Evolutionary conservation across 2,329 filamentous ascomycete genomes (phyloP).

Genomic region (Aureobasidium sp.): DNA sequence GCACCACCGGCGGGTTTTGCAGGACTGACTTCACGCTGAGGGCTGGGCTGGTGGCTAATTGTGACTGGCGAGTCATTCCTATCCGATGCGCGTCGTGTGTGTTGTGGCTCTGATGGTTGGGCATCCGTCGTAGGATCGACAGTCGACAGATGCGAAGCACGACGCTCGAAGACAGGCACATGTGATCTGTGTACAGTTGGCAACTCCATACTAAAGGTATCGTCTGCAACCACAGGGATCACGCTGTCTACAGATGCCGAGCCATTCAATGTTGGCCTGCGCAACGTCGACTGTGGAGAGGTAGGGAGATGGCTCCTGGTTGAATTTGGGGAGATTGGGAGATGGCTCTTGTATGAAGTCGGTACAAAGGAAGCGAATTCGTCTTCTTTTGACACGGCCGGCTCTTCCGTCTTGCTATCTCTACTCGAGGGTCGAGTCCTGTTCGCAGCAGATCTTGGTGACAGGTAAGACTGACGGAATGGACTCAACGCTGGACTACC

Average conservation of each 20-base stretch:
- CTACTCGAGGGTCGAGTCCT: slow-evolving; percentile 25
- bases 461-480: slow-evolving; percentile 5
- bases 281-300: slow-evolving; percentile 12
- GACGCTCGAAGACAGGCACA: slow-evolving; percentile 17
- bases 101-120: neutral
- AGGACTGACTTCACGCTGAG: slow-evolving; percentile 17
- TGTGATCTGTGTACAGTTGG: slow-evolving; percentile 28
- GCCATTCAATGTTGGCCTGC: slow-evolving; percentile 30
- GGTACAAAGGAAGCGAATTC: slow-evolving; percentile 41
- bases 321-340: slow-evolving; percentile 15
- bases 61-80: slow-evolving; percentile 9
- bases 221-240: slow-evolving; percentile 28
- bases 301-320: slow-evolving; percentile 25
- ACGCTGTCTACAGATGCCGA: slow-evolving; percentile 32
- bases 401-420: slow-evolving; percentile 19
- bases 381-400: slow-evolving; percentile 28
- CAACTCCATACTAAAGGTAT: slow-evolving; percentile 45
- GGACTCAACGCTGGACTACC: slow-evolving; percentile 14
- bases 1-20: slow-evolving; percentile 18
- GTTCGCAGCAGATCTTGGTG: slow-evolving; percentile 8
- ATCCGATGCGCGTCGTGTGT: neutral
- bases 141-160: neutral
- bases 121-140: neutral
- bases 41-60: slow-evolving; percentile 8
- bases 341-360: slow-evolving; percentile 21